phyloP scores from a whole-genome alignment of 2,329 filamentous ascomycete genomes.

The Fusarium haematococcum region DNA sequence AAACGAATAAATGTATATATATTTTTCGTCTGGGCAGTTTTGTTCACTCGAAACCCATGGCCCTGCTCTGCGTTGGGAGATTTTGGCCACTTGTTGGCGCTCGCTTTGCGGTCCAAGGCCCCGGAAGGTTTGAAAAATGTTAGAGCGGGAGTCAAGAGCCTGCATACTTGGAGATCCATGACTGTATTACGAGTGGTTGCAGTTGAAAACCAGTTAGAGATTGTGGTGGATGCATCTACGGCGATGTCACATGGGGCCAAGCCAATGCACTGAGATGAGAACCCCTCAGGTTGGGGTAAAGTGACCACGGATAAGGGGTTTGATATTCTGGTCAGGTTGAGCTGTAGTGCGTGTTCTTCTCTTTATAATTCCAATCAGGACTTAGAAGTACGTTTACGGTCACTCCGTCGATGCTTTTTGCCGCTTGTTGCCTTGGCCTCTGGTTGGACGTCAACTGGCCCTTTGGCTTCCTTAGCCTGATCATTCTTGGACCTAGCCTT shows the following conservation, averaged over 20 bases:
- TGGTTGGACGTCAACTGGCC: not conserved
- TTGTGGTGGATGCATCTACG: not conserved
- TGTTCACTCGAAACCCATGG: not conserved
- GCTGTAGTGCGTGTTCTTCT: not conserved
- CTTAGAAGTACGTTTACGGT: conserved; percentile 33
- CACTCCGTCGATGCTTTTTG: conserved; percentile 34
- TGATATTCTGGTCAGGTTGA: not conserved
- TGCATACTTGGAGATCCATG: not conserved
- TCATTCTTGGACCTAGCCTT: not conserved
- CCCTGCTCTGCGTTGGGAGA: conserved; percentile 1
- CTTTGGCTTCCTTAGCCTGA: not conserved
- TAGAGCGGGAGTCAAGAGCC: not conserved
- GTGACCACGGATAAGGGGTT: not conserved
- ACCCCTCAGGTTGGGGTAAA: not conserved
- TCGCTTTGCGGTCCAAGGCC: conserved; percentile 4
- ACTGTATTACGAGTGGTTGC: not conserved
- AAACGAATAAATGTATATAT: no score
- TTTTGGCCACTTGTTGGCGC: not conserved
- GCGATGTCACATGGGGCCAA: not conserved
- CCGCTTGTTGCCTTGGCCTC: conserved; percentile 21
- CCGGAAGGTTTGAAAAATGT: not conserved
- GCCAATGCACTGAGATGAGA: not conserved
- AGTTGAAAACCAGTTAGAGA: no score
- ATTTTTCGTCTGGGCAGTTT: no score
- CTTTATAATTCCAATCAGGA: not conserved